Base-by-base conservation (phyloP, 164 flowering plant genomes). In the Piper betle region DNA sequence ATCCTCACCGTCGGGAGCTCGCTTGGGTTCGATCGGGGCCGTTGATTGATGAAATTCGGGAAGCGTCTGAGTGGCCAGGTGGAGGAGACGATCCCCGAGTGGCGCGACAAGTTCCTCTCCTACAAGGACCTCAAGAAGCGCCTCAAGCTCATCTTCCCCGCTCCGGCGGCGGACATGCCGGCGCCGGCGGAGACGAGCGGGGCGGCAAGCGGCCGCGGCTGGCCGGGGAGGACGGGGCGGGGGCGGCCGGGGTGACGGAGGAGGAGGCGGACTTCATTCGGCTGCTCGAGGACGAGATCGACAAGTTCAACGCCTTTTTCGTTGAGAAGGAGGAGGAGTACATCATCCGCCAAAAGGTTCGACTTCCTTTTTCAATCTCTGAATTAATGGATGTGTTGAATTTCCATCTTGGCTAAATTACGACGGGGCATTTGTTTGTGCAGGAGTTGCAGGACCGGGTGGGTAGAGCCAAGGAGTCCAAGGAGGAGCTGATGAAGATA, bases 281-380 rank as follows among this genome's bases (percentile, higher is more conserved):
- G 62, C 66, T 87, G 63, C 66, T 92, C 71, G 96, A 87, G 64
- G 81, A 73, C 17, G 98, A 93, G 76, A 73, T 93, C 48, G 96
- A 92, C 69, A 92, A 89, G 69, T 84, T 92, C 68, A 92, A 92
- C 64, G 12, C 72, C 9, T 90, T 93, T 69, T 93, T 93, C 62
- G 80, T 83, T 17, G 98, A 93, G 67, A 79, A 90, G 63, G 97
- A 89, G 73, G 97, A 93, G 60, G 94, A 87, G 39, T 90, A 84
- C 58, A 82, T 93, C 69, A 93, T 93, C 77, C 75, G 79, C 69
- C 77, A 83, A 54, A 93, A 90, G 96, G 96, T 90, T 66, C 8
- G 10, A 13, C 15, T 37, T 53, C 10, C 20, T 16, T 16, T 54
- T 54, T 3, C 20, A 54, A 3, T 25, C 25, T 10, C 20, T 18